These are phyloP conservation scores for Thozetella sp. DNA, from an alignment of 495 filamentous ascomycete species.

Conservation along the genomic window DNA sequence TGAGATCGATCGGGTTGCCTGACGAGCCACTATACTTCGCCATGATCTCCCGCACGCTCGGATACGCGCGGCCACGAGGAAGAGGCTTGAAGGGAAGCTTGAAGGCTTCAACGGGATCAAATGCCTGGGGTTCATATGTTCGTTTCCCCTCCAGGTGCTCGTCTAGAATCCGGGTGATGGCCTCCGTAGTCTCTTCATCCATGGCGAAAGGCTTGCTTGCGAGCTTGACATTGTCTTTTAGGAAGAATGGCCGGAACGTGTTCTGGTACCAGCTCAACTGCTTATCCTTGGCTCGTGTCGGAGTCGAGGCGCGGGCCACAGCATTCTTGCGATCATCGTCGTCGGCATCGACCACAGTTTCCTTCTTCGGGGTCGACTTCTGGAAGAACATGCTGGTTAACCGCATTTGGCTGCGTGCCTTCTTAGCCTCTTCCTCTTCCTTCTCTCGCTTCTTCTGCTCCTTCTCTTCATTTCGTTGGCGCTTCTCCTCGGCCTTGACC, in stretches of 20 bases:
- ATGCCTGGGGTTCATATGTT: conserved; percentile 29
- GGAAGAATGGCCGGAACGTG: conserved; percentile 76
- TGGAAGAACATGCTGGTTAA: conserved; percentile 55
- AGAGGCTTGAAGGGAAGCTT: conserved; percentile 54
- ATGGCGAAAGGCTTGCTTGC: conserved; percentile 52
- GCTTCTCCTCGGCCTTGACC: conserved; percentile 44
- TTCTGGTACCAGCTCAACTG: conserved; percentile 65
- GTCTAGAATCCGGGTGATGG: conserved; percentile 51
- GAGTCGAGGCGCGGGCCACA: conserved; percentile 13
- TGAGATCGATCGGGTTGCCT: conserved; percentile 21
- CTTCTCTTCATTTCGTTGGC: conserved; percentile 38
- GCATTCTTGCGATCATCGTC: conserved; percentile 15
- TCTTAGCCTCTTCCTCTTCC: conserved; percentile 67
- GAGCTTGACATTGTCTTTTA: conserved; percentile 66
- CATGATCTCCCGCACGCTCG: conserved; percentile 70
- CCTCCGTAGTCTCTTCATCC: conserved; percentile 56
- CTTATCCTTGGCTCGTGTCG: conserved; percentile 20
- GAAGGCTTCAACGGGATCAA: conserved; percentile 61
- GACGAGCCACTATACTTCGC: conserved; percentile 24
- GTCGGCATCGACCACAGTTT: conserved; percentile 19
- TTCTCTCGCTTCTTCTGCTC: conserved; percentile 65
- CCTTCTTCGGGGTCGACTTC: conserved; percentile 38
- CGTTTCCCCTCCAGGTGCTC: conserved; percentile 38
- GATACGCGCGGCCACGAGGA: conserved; percentile 49
- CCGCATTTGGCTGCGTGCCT: conserved; percentile 52